These are phyloP conservation scores for Vigna hirtella DNA, from an alignment of 306 rosid genomes.

Conservation along the genomic window DNA sequence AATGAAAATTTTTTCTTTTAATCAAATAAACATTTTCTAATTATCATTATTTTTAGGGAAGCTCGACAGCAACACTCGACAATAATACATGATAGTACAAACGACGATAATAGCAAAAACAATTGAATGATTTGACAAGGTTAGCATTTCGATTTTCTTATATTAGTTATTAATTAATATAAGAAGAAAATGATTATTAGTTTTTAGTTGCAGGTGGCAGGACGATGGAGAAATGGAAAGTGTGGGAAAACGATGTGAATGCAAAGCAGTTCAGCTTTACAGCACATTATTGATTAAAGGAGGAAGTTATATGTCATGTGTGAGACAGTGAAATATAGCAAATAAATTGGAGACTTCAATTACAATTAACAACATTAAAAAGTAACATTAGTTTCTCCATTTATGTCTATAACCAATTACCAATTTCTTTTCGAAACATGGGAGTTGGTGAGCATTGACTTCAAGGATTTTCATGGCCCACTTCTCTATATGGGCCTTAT, in stretches of 20 bases:
- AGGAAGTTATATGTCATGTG: background rate
- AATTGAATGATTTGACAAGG: too few species aligned
- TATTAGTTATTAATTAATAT: too few species aligned
- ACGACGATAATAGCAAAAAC: too few species aligned
- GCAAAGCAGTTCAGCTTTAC: constrained; percentile 45
- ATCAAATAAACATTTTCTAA: too few species aligned
- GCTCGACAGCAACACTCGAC: too few species aligned
- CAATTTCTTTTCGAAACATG: constrained; percentile 25
- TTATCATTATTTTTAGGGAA: too few species aligned
- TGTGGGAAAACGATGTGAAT: constrained; percentile 34
- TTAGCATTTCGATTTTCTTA: too few species aligned
- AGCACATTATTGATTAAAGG: constrained; percentile 30
- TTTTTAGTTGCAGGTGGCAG: constrained; percentile 36
- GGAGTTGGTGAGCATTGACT: constrained; percentile 77
- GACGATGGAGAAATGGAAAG: constrained; percentile 41
- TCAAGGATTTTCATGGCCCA: constrained; percentile 50
- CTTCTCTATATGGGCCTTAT: constrained; percentile 47
- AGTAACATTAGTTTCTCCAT: constrained; percentile 28
- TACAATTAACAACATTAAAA: constrained; percentile 28
- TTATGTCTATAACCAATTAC: constrained; percentile 21
- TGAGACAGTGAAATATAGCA: background rate
- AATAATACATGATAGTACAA: too few species aligned
- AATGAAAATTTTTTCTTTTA: too few species aligned
- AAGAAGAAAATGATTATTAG: constrained; percentile 8
- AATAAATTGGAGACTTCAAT: constrained; percentile 31